Evolutionary conservation across 106 monocot genomes (phyloP).

Genomic region (Dioscorea zingiberensis): DNA sequence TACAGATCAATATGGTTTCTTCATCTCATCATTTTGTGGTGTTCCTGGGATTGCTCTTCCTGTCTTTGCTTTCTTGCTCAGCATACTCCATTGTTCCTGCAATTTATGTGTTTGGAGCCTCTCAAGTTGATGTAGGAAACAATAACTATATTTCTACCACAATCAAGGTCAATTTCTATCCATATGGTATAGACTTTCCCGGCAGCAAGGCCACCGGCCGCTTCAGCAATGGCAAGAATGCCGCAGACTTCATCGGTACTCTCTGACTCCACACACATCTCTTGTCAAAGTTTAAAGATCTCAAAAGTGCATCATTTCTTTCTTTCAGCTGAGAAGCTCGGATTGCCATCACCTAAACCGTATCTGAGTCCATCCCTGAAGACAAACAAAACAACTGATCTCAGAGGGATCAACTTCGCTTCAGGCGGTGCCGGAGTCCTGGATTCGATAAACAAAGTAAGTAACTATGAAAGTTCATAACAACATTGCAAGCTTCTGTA

Average conservation of each 20-base stretch:
- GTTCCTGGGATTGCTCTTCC: background rate
- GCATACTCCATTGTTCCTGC: conserved; percentile 9
- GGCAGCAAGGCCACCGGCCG: conserved; percentile 53
- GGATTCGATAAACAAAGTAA: conserved; percentile 48
- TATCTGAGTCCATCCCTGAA: conserved; percentile 40
- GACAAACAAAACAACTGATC: conserved; percentile 14
- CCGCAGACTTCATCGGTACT: conserved; percentile 49
- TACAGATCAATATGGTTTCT: background rate
- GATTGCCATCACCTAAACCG: conserved; percentile 44
- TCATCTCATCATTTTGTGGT: background rate
- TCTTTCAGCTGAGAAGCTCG: conserved; percentile 62
- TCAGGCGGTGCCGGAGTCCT: conserved; percentile 76
- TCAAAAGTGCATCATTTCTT: background rate
- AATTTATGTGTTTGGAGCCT: conserved; percentile 59
- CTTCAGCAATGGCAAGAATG: conserved; percentile 66
- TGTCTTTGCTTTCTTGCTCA: background rate
- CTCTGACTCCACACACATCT: background rate
- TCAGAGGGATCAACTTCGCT: conserved; percentile 69
- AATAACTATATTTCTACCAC: conserved; percentile 42
- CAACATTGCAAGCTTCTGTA: background rate
- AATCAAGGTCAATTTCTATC: conserved; percentile 47
- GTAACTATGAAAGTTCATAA: background rate
- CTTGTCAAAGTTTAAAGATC: too few species aligned
- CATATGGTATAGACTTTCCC: conserved; percentile 51
- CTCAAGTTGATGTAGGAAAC: conserved; percentile 62